Conservation (phyloP, 1,139 yeast genomes). For the Kurtzmaniella natalensis region DNA sequence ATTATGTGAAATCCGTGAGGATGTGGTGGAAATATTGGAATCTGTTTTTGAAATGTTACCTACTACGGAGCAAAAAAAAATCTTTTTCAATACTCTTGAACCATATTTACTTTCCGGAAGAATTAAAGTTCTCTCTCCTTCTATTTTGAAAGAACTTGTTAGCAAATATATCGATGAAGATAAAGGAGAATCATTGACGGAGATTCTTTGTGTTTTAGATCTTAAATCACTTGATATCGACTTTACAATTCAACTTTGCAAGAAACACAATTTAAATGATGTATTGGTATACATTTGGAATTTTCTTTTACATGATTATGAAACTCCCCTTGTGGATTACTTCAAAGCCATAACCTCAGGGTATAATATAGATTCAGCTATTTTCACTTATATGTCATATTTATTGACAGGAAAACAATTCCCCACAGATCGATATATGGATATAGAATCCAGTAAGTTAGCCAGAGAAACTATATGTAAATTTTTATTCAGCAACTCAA, state of each 20-base stretch:
- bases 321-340: conserved; percentile 62
- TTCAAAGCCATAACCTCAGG: conserved; percentile 28
- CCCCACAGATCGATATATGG: conserved; percentile 59
- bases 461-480: conserved; percentile 50
- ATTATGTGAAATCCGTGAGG: conserved; percentile 16
- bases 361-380: background rate
- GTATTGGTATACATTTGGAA: conserved; percentile 69
- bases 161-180: conserved; percentile 36
- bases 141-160: conserved; percentile 57
- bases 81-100: conserved; percentile 51
- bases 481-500: conserved; percentile 40
- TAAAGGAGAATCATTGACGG: conserved; percentile 52
- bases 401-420: conserved; percentile 73
- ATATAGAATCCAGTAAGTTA: conserved; percentile 15
- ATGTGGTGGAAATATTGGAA: conserved; percentile 39
- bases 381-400: conserved; percentile 54
- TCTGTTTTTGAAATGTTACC: conserved; percentile 32
- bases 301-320: conserved; percentile 57
- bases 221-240: conserved; percentile 69
- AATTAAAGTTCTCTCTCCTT: conserved; percentile 54
- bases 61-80: conserved; percentile 19
- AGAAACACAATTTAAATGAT: conserved; percentile 49
- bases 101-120: conserved; percentile 44
- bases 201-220: conserved; percentile 63
- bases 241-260: conserved; percentile 58